Evolutionary conservation across 805 yeast genomes (phyloP), one percentile per base, ranked within the genome.

Genomic region (Yarrowia sp.): DNA sequence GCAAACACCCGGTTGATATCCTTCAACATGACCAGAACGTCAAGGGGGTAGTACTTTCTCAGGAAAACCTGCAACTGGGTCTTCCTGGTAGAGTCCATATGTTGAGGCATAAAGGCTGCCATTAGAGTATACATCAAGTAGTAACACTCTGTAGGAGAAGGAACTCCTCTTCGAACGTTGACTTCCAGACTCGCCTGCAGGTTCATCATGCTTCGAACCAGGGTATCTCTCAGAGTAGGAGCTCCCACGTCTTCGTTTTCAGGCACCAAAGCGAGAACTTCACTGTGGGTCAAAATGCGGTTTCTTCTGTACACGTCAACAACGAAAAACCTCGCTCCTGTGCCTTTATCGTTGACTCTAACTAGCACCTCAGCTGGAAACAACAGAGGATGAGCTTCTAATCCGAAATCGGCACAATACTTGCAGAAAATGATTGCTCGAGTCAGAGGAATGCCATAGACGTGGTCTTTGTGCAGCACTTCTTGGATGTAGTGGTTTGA

Each of bases 61-160:
- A 59, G 10, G 14, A 59, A 59, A 3, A 43, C 52, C 42, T 59
- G 65, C 43, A 59, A 19, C 12, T 59, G 65, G 2, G 65, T 59
- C 19, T 43, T 43, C 11, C 65, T 12, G 3, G 50, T 45, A 2
- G 19, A 14, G 35, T 59, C 65, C 65, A 59, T 59, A 2, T 59
- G 65, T 5, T 43, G 52, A 10, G 65, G 65, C 65, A 59, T 59
- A 14, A 59, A 59, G 3, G 65, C 50, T 3, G 50, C 52, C 65
- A 59, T 59, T 16, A 59, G 36, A 42, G 65, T 45, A 42, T 59
- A 59, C 65, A 59, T 59, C 14, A 59, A 52, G 8, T 59, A 59
- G 35, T 59, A 59, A 2, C 48, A 43, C 19, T 59, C 65, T 2
- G 65, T 59, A 4, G 65, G 65, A n/a, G 65, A 59, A 59, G 65